Percentiles rank a stretch among this genome's conserved stretches.
Evolutionary conservation across 2,329 filamentous ascomycete species (phyloP).

Genomic region (Fusarium sp.): DNA sequence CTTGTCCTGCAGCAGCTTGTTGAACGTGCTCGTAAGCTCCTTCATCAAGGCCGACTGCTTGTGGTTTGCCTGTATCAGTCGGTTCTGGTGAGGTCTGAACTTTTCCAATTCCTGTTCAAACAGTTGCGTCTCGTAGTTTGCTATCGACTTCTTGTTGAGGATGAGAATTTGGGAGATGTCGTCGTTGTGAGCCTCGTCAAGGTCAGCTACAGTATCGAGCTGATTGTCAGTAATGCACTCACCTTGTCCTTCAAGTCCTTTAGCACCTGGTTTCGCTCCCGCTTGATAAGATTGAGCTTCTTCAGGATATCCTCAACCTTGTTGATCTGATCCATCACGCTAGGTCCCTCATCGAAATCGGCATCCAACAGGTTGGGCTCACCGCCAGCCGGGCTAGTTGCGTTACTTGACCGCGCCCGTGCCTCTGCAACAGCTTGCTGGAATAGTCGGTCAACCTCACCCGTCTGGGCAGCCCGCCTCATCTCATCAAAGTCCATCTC

Average conservation of each 20-base stretch:
- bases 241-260: slow-evolving; percentile 99
- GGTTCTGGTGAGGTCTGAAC: slow-evolving; percentile 91
- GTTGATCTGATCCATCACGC: slow-evolving; percentile 88
- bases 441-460: slow-evolving; percentile 89
- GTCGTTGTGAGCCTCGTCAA: slow-evolving; percentile 84
- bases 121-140: slow-evolving; percentile 89
- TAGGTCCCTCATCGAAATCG: slow-evolving; percentile 85
- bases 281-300: slow-evolving; percentile 91
- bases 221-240: slow-evolving; percentile 39
- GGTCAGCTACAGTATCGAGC: slow-evolving; percentile 30
- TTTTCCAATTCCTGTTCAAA: slow-evolving; percentile 99
- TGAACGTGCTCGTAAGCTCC: slow-evolving; percentile 89
- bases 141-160: slow-evolving; percentile 95
- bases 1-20: slow-evolving; percentile 90
- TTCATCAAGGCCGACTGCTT: slow-evolving; percentile 96
- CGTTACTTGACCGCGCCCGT: slow-evolving; percentile 72
- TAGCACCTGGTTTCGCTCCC: slow-evolving; percentile 89
- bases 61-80: slow-evolving; percentile 91
- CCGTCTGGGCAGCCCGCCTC: slow-evolving; percentile 86
- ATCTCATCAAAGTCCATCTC: slow-evolving; percentile 95
- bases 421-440: slow-evolving; percentile 86
- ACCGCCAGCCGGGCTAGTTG: slow-evolving; percentile 68
- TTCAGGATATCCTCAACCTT: slow-evolving; percentile 91
- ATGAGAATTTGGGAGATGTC: slow-evolving; percentile 98
- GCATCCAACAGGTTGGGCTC: slow-evolving; percentile 90